Percentiles rank a stretch among this genome's conserved stretches.
These are phyloP conservation scores for Blumeria hordei DNA, from an alignment of 2,329 filamentous ascomycete genomes.

Conservation along the genomic window DNA sequence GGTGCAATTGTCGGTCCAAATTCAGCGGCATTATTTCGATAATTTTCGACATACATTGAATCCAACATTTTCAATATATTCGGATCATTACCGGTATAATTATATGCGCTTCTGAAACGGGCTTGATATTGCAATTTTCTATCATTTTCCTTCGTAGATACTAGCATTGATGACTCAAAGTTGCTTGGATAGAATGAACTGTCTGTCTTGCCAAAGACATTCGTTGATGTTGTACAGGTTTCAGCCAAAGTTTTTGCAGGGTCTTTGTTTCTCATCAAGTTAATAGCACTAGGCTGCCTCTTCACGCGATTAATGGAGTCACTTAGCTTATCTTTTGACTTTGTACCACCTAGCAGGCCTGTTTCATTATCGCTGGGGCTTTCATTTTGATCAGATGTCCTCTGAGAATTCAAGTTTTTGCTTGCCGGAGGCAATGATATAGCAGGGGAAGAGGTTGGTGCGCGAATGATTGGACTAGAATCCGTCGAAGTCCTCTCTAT, in stretches of 20 bases:
- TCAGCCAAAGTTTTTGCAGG: slow-evolving; percentile 36
- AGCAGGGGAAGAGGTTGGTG: slow-evolving; percentile 5
- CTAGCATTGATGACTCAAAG: slow-evolving; percentile 16
- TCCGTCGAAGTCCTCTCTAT: not conserved
- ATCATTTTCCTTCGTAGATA: slow-evolving; percentile 16
- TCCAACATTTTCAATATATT: slow-evolving; percentile 51
- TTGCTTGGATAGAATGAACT: slow-evolving; percentile 17
- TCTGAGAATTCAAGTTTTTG: not conserved
- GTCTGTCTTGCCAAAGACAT: slow-evolving; percentile 40
- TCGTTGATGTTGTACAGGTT: slow-evolving; percentile 36
- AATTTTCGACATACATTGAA: slow-evolving; percentile 57
- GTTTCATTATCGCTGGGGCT: slow-evolving; percentile 14
- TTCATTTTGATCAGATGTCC: slow-evolving; percentile 2
- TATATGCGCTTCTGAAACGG: slow-evolving; percentile 43
- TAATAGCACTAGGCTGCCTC: slow-evolving; percentile 35
- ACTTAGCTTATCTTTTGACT: slow-evolving; percentile 9
- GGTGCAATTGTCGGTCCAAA: slow-evolving; percentile 65
- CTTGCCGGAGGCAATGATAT: not conserved
- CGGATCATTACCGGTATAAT: slow-evolving; percentile 60
- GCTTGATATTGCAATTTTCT: slow-evolving; percentile 16
- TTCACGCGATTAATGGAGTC: slow-evolving; percentile 22
- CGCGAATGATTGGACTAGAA: not conserved
- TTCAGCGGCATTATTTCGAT: slow-evolving; percentile 37
- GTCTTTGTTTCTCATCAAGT: slow-evolving; percentile 32
- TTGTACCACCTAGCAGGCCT: slow-evolving; percentile 10